phyloP scores from a whole-genome alignment of 169 alveolate genomes.

The Cyclospora cayetanensis region DNA sequence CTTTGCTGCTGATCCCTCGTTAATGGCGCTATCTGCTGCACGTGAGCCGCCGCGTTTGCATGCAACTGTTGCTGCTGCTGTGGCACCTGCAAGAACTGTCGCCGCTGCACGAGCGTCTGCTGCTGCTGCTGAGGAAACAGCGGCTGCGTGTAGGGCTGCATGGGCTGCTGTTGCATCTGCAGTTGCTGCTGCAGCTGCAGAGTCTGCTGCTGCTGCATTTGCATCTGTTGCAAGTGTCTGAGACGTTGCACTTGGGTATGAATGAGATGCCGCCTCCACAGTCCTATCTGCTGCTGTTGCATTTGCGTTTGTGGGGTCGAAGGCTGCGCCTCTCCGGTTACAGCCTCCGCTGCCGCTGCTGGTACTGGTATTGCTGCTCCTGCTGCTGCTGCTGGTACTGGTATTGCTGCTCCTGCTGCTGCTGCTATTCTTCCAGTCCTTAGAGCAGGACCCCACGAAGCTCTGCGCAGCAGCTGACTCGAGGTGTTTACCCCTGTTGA shows the following conservation, averaged over 20 bases:
- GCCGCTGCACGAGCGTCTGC: neutral
- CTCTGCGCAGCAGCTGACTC: neutral
- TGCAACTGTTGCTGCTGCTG: neutral
- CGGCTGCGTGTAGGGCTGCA: constrained; percentile 2
- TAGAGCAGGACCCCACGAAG: neutral
- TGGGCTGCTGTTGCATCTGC: constrained; percentile 34
- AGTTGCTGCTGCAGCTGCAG: constrained; percentile 3
- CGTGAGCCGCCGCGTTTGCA: too few relatives aligned
- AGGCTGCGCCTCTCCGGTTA: neutral
- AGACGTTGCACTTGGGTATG: neutral
- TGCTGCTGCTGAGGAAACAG: constrained; percentile 1
- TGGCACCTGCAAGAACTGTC: neutral
- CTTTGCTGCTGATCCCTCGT: neutral
- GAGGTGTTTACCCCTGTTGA: neutral
- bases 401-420: neutral
- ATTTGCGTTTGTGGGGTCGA: neutral
- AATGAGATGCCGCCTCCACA: too few relatives aligned
- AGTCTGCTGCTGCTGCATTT: neutral
- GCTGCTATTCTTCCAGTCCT: neutral
- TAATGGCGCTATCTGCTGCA: neutral
- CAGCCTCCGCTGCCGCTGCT: neutral
- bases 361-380: neutral
- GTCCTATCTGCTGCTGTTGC: too few relatives aligned
- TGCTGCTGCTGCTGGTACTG: constrained; percentile 17
- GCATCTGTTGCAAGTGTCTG: neutral